phyloP scores from a whole-genome alignment of 495 filamentous ascomycete genomes.

The Immersiella caudata region DNA sequence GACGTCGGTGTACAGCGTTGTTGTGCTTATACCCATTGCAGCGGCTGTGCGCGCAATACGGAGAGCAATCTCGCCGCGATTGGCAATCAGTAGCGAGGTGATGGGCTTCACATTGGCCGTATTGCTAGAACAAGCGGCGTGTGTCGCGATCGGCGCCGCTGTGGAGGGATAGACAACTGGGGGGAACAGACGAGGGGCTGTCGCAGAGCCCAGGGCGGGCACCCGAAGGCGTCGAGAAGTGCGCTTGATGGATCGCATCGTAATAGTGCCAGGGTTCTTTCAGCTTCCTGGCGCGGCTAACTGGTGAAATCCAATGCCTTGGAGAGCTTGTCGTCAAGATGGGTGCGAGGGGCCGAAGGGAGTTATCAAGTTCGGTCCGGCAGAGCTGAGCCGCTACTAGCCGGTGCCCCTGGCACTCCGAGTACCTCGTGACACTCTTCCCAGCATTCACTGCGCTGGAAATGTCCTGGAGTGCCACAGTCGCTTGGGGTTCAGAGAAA shows the following conservation, averaged over 20 bases:
- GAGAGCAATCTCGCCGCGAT: constrained; percentile 95
- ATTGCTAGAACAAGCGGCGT: constrained; percentile 32
- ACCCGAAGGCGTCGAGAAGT: constrained; percentile 33
- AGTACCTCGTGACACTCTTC: too few species aligned
- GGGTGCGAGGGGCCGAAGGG: neutral
- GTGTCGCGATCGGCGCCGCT: constrained; percentile 27
- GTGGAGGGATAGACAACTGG: constrained; percentile 13
- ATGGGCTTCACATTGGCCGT: constrained; percentile 55
- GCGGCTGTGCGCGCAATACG: constrained; percentile 86
- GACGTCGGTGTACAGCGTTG: constrained; percentile 92
- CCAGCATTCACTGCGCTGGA: too few species aligned
- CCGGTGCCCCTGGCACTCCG: neutral
- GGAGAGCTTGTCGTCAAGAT: neutral
- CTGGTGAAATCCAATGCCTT: neutral
- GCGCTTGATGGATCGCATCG: constrained; percentile 43
- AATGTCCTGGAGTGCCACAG: too few species aligned
- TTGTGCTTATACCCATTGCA: constrained; percentile 87
- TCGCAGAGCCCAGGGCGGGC: constrained; percentile 16
- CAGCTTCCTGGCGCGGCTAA: neutral
- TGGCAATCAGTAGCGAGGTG: constrained; percentile 90
- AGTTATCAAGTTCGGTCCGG: neutral
- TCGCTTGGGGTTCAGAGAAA: too few species aligned
- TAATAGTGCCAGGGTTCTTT: neutral
- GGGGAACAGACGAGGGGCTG: constrained; percentile 19
- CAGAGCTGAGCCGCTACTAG: constrained; percentile 3